Evolutionary conservation across 768 basidiomycete genomes (phyloP).

Genomic region (Naganishia vaughanmartiniae): DNA sequence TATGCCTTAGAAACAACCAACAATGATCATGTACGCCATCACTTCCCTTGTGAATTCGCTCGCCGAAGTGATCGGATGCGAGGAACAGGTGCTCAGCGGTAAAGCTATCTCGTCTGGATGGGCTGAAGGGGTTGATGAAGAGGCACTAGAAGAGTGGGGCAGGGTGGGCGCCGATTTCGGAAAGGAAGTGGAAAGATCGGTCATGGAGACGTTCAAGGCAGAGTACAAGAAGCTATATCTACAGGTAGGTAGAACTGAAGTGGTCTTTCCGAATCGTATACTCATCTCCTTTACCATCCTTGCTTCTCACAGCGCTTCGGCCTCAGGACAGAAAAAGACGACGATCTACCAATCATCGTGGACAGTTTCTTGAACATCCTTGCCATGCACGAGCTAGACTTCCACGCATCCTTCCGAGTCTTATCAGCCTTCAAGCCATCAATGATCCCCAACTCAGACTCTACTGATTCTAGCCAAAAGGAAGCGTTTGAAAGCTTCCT

Average conservation of each 20-base stretch:
- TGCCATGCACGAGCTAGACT: conserved; percentile 74
- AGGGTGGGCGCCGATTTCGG: conserved; percentile 59
- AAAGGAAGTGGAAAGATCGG: conserved; percentile 63
- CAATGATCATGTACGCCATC: conserved; percentile 66
- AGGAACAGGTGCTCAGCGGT: conserved; percentile 59
- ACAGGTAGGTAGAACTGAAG: conserved; percentile 30
- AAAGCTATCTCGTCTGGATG: conserved; percentile 57
- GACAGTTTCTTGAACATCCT: conserved; percentile 73
- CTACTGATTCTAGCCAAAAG: not conserved
- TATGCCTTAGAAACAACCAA: conserved; percentile 49
- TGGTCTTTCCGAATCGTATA: not conserved
- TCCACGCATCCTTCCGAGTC: conserved; percentile 76
- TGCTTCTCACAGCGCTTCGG: conserved; percentile 65
- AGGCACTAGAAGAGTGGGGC: conserved; percentile 61
- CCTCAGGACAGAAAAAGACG: conserved; percentile 57
- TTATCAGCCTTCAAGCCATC: conserved; percentile 65
- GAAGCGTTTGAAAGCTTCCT: conserved; percentile 33
- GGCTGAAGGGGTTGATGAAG: conserved; percentile 60
- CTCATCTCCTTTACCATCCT: not conserved
- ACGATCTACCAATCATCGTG: conserved; percentile 64
- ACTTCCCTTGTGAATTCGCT: conserved; percentile 64
- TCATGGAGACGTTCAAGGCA: conserved; percentile 61
- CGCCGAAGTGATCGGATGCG: conserved; percentile 81
- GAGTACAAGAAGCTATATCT: conserved; percentile 64
- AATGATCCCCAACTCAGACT: conserved; percentile 6